Evolutionary conservation across 768 basidiomycete genomes (phyloP).

Genomic region (Pleurotus sapidus): DNA sequence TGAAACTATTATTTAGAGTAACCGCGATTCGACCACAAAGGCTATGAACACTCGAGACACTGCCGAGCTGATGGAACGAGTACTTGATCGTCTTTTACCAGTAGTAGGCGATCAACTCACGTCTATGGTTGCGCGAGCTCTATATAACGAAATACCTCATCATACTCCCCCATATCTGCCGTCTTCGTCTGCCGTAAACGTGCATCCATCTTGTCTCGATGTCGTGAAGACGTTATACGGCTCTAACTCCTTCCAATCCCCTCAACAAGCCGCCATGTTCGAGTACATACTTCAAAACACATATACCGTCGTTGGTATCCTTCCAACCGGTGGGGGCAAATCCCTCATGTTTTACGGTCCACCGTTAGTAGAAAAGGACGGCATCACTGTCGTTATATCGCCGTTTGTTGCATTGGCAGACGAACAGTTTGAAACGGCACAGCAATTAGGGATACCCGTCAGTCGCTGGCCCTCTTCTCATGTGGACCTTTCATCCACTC

Average conservation of each 20-base stretch:
- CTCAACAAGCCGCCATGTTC: neutral
- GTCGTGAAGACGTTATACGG: too few relatives aligned
- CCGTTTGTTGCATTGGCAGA: constrained; percentile 1
- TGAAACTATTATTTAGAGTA: too few relatives aligned
- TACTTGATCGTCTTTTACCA: too few relatives aligned
- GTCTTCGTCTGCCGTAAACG: too few relatives aligned
- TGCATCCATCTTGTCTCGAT: too few relatives aligned
- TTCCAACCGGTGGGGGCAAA: constrained; percentile 7
- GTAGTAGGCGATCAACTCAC: too few relatives aligned
- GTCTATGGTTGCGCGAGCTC: too few relatives aligned
- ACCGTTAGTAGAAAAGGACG: neutral
- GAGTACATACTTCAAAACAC: neutral
- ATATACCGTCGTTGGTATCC: neutral
- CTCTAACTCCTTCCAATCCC: neutral
- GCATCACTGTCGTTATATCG: neutral
- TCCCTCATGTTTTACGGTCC: constrained; percentile 3
- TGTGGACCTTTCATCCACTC: neutral
- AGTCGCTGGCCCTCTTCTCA: neutral
- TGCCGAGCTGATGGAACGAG: too few relatives aligned
- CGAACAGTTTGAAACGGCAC: neutral
- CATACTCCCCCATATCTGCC: too few relatives aligned
- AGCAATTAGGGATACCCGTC: neutral
- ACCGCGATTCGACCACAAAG: too few relatives aligned
- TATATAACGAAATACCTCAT: too few relatives aligned
- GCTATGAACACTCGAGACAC: too few relatives aligned